These are phyloP conservation scores for Arctium lappa DNA, from an alignment of 129 eudicot species.

Conservation along the genomic window DNA sequence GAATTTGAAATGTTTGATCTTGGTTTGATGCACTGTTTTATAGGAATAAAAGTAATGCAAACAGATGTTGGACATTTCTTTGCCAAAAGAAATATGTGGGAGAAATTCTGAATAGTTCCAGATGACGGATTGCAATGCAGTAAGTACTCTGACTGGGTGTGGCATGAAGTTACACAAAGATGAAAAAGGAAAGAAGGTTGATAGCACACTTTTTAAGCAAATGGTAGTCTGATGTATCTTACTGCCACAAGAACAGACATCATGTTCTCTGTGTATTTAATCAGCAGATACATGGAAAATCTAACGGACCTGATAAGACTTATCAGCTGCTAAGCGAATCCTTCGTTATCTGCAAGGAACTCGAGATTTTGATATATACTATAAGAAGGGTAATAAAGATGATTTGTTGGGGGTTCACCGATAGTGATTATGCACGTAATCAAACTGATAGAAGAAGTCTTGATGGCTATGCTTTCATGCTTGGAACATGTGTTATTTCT, in stretches of 20 bases:
- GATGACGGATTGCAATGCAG: conserved; percentile 1
- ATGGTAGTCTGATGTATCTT: too few relatives aligned
- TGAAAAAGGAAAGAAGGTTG: too few relatives aligned
- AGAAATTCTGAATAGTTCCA: conserved; percentile 5
- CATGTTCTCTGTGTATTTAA: not conserved
- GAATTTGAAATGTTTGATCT: too few relatives aligned
- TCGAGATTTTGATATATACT: too few relatives aligned
- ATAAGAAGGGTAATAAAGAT: not conserved
- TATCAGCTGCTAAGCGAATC: too few relatives aligned
- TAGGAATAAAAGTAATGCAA: not conserved
- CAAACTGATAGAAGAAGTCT: not conserved
- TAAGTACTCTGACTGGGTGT: not conserved
- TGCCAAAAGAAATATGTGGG: conserved; percentile 8
- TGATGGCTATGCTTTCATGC: not conserved
- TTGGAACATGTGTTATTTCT: not conserved
- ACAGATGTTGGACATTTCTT: not conserved
- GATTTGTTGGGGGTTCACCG: not conserved
- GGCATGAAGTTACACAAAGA: too few relatives aligned
- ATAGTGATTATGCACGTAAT: not conserved
- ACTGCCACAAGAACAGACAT: too few relatives aligned
- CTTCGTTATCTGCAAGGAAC: too few relatives aligned
- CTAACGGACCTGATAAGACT: too few relatives aligned
- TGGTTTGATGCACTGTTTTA: not conserved
- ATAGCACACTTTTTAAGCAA: too few relatives aligned
- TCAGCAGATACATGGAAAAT: too few relatives aligned